A percentile compares a stretch with the other conserved stretches of the same genome.
phyloP scores from a whole-genome alignment of 768 basidiomycete species.

The Tulasnella sp. region DNA sequence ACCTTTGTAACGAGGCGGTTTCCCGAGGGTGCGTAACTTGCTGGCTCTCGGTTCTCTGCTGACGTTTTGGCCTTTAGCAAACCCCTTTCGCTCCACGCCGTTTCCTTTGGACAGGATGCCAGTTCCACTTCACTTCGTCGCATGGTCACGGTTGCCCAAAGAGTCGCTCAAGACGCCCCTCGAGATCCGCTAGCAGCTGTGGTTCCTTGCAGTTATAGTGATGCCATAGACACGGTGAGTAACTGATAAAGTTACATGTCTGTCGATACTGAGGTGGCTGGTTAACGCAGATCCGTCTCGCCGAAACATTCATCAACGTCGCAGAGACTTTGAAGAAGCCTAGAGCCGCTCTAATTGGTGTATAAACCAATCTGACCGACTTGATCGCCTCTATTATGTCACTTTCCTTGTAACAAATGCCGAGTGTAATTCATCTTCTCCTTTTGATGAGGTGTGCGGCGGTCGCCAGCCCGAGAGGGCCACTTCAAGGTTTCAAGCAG shows the following conservation, averaged over 20 bases:
- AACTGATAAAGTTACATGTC: constrained; percentile 25
- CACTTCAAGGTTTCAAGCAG: no score
- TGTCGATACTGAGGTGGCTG: neutral
- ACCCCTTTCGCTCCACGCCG: constrained; percentile 54
- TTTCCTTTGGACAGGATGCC: constrained; percentile 49
- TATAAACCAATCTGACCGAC: neutral
- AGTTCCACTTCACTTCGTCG: constrained; percentile 37
- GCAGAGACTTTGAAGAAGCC: constrained; percentile 56
- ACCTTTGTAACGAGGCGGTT: constrained; percentile 44
- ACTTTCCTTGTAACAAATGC: neutral
- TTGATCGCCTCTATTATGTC: neutral
- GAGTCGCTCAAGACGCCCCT: constrained; percentile 46
- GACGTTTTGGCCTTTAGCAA: constrained; percentile 39
- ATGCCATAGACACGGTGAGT: constrained; percentile 52
- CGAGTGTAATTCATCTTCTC: no score
- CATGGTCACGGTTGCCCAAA: constrained; percentile 51
- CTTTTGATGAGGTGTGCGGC: no score
- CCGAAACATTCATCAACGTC: constrained; percentile 55
- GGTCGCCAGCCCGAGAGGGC: no score
- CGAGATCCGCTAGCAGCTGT: constrained; percentile 40
- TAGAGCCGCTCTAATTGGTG: constrained; percentile 45
- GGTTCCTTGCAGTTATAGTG: constrained; percentile 46
- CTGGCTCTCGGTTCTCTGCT: neutral
- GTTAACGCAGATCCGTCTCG: constrained; percentile 46
- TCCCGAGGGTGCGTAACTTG: constrained; percentile 43